Evolutionary conservation across 2,329 filamentous ascomycete species (phyloP).

Genomic region (Fusarium pseudonygamai): DNA sequence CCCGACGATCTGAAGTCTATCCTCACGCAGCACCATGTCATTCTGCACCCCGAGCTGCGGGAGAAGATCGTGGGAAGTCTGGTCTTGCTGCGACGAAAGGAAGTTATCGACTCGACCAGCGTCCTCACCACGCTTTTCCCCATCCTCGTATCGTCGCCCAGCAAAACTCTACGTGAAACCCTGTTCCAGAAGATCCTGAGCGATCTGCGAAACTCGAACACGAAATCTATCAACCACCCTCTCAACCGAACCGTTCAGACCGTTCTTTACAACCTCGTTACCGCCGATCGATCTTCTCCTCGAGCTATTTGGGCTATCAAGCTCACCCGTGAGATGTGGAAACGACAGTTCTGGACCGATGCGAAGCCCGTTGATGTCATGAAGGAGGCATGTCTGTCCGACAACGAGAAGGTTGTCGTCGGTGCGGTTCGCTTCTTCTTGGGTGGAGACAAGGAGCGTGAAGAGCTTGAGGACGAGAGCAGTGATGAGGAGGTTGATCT

Average conservation of each 20-base stretch:
- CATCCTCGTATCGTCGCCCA: constrained; percentile 89
- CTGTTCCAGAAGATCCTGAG: constrained; percentile 91
- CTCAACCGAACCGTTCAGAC: constrained; percentile 94
- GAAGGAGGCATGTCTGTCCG: constrained; percentile 88
- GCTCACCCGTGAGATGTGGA: constrained; percentile 95
- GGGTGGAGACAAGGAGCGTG: constrained; percentile 93
- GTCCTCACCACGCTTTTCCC: constrained; percentile 94
- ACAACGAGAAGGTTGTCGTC: constrained; percentile 91
- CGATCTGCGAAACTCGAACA: constrained; percentile 88
- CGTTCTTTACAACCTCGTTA: constrained; percentile 90
- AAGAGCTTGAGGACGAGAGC: constrained; percentile 89
- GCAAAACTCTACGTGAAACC: constrained; percentile 85
- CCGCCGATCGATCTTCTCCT: constrained; percentile 82
- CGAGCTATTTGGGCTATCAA: constrained; percentile 97
- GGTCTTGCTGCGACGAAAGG: constrained; percentile 88
- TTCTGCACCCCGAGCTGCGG: constrained; percentile 83
- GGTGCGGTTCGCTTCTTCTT: constrained; percentile 94
- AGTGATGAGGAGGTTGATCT: constrained; percentile 85
- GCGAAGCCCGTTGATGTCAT: constrained; percentile 96
- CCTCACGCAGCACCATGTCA: constrained; percentile 81
- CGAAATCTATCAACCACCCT: constrained; percentile 87
- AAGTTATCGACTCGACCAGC: constrained; percentile 84
- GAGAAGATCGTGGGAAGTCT: constrained; percentile 95
- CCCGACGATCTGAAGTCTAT: constrained; percentile 84
- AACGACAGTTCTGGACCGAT: constrained; percentile 94